Evolutionary conservation across 345 rosid genomes (phyloP), one percentile per base, ranked within the genome.

Genomic region (Cardamine chenopodiifolia): DNA sequence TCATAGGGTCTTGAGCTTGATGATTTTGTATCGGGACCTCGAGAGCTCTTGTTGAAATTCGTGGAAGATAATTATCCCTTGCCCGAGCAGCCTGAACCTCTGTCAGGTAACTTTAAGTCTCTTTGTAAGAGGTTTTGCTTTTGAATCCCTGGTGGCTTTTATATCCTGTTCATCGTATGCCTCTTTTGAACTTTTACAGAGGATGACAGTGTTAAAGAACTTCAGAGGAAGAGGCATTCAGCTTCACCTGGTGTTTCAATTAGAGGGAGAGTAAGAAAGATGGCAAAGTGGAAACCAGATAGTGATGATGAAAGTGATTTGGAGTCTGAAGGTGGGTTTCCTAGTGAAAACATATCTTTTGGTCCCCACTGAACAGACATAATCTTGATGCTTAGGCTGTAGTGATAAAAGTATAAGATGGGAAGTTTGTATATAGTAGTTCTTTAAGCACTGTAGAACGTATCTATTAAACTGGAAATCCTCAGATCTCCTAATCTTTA

Each of bases 11-110:
- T 78, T 83, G 99, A 95, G 72, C 99, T 95, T 80, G 97, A 95
- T 87, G 99, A 95, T 82, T 95, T 95, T 81, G 84, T 95, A 66
- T 95, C 99, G 70, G 99, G 99, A 22, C 99, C 99, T 70, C 95
- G 97, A 69, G 99, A 91, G 76, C 87, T 95, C 82, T 82, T 95
- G 83, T 85, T 95, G 82, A 95, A 95, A 86, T 89, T 95, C 76
- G 97, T 90, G 48, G 97, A 91, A 84, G 99, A 95, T 85, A 90
- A 91, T 81, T 95, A 95, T 77, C 97, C 97, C 44, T 76, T 95
- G 79, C 97, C 99, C 25, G 99, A 88, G 62, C 84, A 89, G 85
- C 99, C 99, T 40, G 97, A 94, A 79, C 84, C 98, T 83, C 84
- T 87, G 22, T 77, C 88, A 47, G 99, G 98, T 91, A 74, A 64